Evolutionary conservation across 805 yeast genomes (phyloP), one percentile per base, ranked within the genome.

Genomic region (Ogataea pini): DNA sequence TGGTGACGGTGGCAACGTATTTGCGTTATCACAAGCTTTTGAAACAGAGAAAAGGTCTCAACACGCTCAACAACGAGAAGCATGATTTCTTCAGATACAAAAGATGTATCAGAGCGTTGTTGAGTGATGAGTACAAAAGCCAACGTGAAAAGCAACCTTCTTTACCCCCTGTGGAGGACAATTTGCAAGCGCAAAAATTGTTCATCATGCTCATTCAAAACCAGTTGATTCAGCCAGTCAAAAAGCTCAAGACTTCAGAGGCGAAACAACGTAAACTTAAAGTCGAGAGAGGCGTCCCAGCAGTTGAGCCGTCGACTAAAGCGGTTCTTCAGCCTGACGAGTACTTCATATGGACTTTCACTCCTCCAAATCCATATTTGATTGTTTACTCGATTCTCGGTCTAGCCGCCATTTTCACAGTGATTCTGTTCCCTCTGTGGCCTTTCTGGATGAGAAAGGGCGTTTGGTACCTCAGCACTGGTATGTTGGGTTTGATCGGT

Each of bases 341-440:
- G 49, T 94, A 94, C 69, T 89, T 80, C 62, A 82, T 83, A 38
- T 94, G 98, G 98, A 74, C 80, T 46, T 90, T 82, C 70, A 80
- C 79, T 49, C 86, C 86, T 42, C 82, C 86, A 22, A 85, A 82
- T 58, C 85, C 90, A 42, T 79, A 66, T 55, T 79, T 86, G 50
- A 72, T 79, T 20, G 51, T 80, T 29, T 82, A 82, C 58, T 85
- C 88, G 7, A 76, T 83, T 2, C 74, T 86, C 55, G 83, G 86
- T 22, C 69, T 92, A 17, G 79, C 78, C 6, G 85, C 79, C 18
- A 75, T 86, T 3, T 80, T 86, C 56, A 73, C 80, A 1, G 64
- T 85, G 25, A 81, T 87, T 29, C 72, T 86, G 61, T 94, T 89
- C 83, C 99, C 98, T 54, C 76, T 94, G 61, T 94, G 99, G 99